These are phyloP conservation scores for Platismatia glauca DNA, from an alignment of 495 filamentous ascomycete genomes.

Conservation along the genomic window DNA sequence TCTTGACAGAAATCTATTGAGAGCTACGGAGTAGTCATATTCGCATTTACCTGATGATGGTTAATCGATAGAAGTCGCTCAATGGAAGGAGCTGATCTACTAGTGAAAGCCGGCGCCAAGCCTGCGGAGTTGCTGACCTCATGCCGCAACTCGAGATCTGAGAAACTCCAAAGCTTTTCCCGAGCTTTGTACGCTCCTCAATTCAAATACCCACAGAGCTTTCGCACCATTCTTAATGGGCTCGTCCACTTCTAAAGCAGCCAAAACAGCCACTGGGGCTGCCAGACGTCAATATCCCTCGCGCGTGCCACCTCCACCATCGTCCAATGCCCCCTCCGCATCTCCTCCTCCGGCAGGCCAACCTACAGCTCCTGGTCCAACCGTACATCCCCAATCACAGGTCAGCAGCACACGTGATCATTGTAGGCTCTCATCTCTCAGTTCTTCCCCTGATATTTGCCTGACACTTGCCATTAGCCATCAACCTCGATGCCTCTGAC, in stretches of 20 bases:
- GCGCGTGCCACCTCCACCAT: slow-evolving; percentile 32
- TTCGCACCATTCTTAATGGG: slow-evolving; percentile 41
- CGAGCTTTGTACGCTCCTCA: background rate
- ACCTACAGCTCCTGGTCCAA: slow-evolving; percentile 27
- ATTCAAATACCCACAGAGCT: background rate
- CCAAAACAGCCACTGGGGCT: slow-evolving; percentile 44
- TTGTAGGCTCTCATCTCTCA: slow-evolving; percentile 22
- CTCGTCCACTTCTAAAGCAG: slow-evolving; percentile 53
- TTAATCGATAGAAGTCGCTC: background rate
- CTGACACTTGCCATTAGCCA: slow-evolving; percentile 34
- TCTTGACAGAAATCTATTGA: too few relatives aligned
- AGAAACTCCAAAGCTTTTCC: background rate
- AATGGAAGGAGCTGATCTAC: background rate
- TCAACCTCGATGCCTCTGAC: slow-evolving; percentile 57
- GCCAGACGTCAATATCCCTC: slow-evolving; percentile 50
- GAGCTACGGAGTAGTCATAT: too few relatives aligned
- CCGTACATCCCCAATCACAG: slow-evolving; percentile 26
- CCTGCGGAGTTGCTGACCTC: slow-evolving; percentile 2
- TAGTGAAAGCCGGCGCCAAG: background rate
- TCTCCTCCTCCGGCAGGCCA: slow-evolving; percentile 24
- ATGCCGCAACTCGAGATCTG: background rate
- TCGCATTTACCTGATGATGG: background rate
- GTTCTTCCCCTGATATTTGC: background rate
- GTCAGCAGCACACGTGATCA: slow-evolving; percentile 27
- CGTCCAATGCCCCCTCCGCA: slow-evolving; percentile 26